Evolutionary conservation across 2,329 filamentous ascomycete genomes (phyloP), one percentile per base, ranked within the genome.

Genomic region (Rosellinia necatrix): DNA sequence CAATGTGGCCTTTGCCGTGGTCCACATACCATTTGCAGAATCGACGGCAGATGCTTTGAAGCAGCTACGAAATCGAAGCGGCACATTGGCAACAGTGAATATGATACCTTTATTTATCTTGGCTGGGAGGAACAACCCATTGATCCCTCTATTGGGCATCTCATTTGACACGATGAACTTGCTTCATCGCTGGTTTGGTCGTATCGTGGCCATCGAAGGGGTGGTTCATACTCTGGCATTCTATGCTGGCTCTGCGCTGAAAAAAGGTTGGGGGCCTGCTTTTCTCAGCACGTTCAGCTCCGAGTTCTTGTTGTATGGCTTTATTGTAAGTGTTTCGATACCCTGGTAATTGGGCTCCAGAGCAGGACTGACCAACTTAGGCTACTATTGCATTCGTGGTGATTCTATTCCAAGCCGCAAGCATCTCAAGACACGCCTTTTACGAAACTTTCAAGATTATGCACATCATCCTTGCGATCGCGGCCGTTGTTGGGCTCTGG

Each of bases 81-180:
- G 89, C 61, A 79, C 87, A 42, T 77, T 93, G 59, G 75, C 88
- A 6, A 82, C 86, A 37, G 82, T 90, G 70, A 93, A 93, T 76
- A 90, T 92, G 89, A 75, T 86, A 42, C 89, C 90, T 1, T 76
- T 92, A 3, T 89, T 92, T 73, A 72, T 92, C 46, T 78, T 92
- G 70, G 87, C 88, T 42, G 86, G 87, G 37, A 81, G 89, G 65
- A 92, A 92, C 76, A 92, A 92, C 74, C 88, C 88, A 19, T 78
- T 93, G 62, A 91, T 92, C 68, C 78, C 78, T 58, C 76, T 89
- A 62, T 79, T 90, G 49, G 85, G 85, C 59, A 85, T 92, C 61
- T 90, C 87, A 3, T 93, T 92, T 71, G 89, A 93, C 71, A 91
- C 88, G 1, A 92, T 90, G 79, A 93, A 92, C 75, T 74, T 93